A percentile compares a stretch with the other conserved stretches of the same genome.
Conservation (phyloP, 441 rosid species). For the Manihot esculenta region DNA sequence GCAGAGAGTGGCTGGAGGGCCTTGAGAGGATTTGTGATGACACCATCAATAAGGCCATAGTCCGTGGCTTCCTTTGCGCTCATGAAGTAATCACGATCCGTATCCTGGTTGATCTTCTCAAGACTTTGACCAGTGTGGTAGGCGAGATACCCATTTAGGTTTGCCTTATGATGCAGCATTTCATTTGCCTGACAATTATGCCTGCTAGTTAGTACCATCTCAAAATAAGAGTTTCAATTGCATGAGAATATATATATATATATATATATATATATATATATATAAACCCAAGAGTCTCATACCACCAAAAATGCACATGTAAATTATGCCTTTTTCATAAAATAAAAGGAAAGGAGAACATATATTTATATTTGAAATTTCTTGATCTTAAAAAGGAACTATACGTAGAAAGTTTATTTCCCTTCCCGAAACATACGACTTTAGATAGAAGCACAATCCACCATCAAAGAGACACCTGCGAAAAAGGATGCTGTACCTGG, state of each 20-base stretch:
- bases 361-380: not conserved
- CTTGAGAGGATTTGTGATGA: conserved; percentile 84
- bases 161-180: conserved; percentile 96
- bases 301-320: not conserved
- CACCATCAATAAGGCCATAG: conserved; percentile 87
- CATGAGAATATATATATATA: too few relatives aligned
- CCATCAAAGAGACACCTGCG: not conserved
- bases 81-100: conserved; percentile 97
- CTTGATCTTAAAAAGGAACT: too few relatives aligned
- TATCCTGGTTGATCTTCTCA: conserved; percentile 80
- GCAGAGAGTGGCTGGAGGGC: conserved; percentile 76
- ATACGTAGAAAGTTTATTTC: too few relatives aligned
- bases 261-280: too few relatives aligned
- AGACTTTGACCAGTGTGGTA: conserved; percentile 96
- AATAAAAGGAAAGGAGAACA: not conserved
- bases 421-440: not conserved
- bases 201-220: conserved; percentile 11
- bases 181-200: conserved; percentile 71
- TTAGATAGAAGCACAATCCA: conserved; percentile 5
- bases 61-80: conserved; percentile 91
- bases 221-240: not conserved
- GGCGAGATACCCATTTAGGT: conserved; percentile 82
- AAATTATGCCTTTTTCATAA: not conserved
- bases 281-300: not conserved
- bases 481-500: conserved; percentile 50